phyloP scores from a whole-genome alignment of 345 rosid genomes.

The Pelargonium nanum region DNA sequence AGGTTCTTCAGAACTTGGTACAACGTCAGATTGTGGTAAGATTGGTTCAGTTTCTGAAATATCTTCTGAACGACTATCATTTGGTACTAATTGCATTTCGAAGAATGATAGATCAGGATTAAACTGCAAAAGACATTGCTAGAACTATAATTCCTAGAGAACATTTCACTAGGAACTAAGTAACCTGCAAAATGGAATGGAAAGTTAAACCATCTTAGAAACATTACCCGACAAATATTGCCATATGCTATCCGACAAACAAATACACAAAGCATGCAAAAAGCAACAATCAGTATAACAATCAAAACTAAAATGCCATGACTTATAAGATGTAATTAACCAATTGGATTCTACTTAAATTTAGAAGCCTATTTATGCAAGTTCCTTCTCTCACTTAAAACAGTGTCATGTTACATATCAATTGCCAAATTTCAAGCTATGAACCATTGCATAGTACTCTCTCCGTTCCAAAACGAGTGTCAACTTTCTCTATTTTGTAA shows the following conservation, averaged over 20 bases:
- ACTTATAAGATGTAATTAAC: too few relatives aligned
- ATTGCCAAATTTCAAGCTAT: background rate
- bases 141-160: conserved; percentile 12
- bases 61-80: conserved; percentile 51
- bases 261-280: background rate
- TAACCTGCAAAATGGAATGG: conserved; percentile 20
- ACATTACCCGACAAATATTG: background rate
- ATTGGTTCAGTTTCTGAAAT: conserved; percentile 58
- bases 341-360: background rate
- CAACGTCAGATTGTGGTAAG: conserved; percentile 28
- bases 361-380: background rate
- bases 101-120: conserved; percentile 19
- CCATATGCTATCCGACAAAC: background rate
- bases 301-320: background rate
- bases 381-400: background rate
- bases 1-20: conserved; percentile 38
- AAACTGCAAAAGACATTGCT: conserved; percentile 16
- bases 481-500: background rate
- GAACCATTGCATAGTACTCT: background rate
- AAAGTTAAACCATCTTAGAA: background rate
- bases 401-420: background rate
- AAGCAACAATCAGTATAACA: background rate
- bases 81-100: conserved; percentile 78
- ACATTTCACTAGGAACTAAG: conserved; percentile 25
- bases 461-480: background rate